Base-by-base conservation (phyloP, 805 yeast genomes). In the Pichia ethanolica region DNA sequence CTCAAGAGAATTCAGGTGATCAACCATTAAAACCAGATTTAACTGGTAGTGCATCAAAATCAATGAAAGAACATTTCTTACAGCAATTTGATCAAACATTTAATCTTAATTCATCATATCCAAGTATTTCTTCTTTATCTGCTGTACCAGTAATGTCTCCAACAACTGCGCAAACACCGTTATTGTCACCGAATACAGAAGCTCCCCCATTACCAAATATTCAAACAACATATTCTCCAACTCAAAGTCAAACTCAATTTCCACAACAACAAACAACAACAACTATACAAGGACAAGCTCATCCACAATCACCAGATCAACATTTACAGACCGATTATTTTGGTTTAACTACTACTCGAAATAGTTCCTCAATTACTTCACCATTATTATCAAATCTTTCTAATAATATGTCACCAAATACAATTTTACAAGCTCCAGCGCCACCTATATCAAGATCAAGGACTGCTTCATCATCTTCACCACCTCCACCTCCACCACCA, bases 21-120 rank as follows among this genome's bases (percentile, higher is more conserved):
- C 57, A 58, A 56, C 80, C 81, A 37, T 61, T 68, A 59, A 73
- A 74, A 47, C 75, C 74, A 52, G 77, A 75, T 54, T 53, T 71
- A 45, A 77, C 82, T 5, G 83, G 83, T 52, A 78, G 78, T 47
- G 82, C 74, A 59, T 76, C 79, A 52, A 70, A 78, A 50, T 72
- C 79, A 4, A 62, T 65, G 64, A 57, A 67, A 47, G 60, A 49
- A n/a, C 65, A 59, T 28, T 57, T 51, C 33, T 50, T 55, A 47
- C 52, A 51, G 35, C 59, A 45, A 46, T 54, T 54, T 48, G 53
- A 52, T n/a, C 57, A 54, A 44, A 52, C 57, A 5, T 54, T 54
- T 32, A 44, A 49, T 33, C 42, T 49, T 10, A 51, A 46, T 14
- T 8, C 42, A 35, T 35, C 6, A 20, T 47, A 38, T 38, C 35